phyloP scores from a whole-genome alignment of 2,329 filamentous ascomycete genomes.

The Biscogniauxia sp. region DNA sequence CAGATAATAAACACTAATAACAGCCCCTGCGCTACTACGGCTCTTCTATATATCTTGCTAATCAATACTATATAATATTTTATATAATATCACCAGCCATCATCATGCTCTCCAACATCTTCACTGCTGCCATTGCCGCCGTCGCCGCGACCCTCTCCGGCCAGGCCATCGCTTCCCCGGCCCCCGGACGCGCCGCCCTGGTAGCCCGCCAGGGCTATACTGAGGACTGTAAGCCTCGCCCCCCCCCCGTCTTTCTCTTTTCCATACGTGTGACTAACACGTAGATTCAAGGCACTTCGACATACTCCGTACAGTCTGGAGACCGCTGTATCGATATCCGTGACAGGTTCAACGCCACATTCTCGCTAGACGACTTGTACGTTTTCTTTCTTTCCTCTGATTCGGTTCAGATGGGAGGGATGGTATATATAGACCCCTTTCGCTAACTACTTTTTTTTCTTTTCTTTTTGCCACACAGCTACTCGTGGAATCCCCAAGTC shows the following conservation, averaged over 20 bases:
- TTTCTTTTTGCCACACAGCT: conserved; percentile 2
- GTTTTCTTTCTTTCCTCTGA: conserved; percentile 1
- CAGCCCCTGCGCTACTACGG: no score
- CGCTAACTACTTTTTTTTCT: not conserved
- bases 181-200: conserved; percentile 5
- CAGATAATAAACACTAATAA: no score
- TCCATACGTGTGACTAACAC: not conserved
- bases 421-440: not conserved
- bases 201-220: conserved; percentile 24
- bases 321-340: conserved; percentile 24
- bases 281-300: conserved; percentile 12
- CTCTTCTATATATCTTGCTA: not conserved
- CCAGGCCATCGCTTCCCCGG: conserved; percentile 19
- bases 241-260: no score
- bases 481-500: conserved; percentile 18
- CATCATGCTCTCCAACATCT: conserved; percentile 21
- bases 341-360: conserved; percentile 31
- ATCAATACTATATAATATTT: not conserved
- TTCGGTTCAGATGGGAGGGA: not conserved
- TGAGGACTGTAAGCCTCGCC: conserved; percentile 16
- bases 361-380: conserved; percentile 23
- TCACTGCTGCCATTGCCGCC: conserved; percentile 18
- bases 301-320: conserved; percentile 19
- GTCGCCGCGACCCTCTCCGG: conserved; percentile 15
- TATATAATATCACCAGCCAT: conserved; percentile 8